Base-by-base conservation (phyloP, 2,329 filamentous ascomycete genomes). In the Dactylellina cionopaga region DNA sequence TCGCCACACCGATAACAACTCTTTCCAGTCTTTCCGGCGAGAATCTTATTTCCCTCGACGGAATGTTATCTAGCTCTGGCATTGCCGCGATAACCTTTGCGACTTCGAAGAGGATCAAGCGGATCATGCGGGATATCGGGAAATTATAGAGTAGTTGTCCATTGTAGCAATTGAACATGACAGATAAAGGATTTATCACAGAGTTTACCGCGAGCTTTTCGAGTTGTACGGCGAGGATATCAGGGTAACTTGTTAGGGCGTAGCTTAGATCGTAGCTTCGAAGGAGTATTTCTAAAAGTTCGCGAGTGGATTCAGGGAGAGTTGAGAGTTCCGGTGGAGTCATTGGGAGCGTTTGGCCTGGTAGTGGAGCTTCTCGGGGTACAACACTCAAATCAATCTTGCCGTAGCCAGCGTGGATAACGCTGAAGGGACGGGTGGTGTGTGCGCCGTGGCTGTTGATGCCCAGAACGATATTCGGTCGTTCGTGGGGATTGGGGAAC, bases 171-270 rank as follows among this genome's bases (percentile, higher is more conserved):
- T 96, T 90, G 55, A 96, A 85, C 6, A 96, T 82, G 1, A 91
- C 89, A 2, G 92, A 93, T 3, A 97, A 83, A 0, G 94, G 89
- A 75, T 96, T 93, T 60, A 96, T 87, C 25, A 95, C 84, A 49
- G 88, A 86, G 73, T 89, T 89, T 76, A 93, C 87, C 1, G 91
- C 88, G 35, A 97, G 83, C 47, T 89, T 89, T 47, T 94, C 90
- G 2, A 98, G 85, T 80, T 96, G 95, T 24, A 68, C 52, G 0
- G 63, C 56, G 17, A 76, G 69, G 15, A 76, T 69, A 31, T 77
- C 75, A 1, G 68, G 71, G 19, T 75, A 71, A 11, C 54, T 63
- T 15, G 49, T 62, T 3, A 74, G 24, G 1, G 54, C 52, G 19
- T 68, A 74, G 15, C 49, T 55, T 3, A 74, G 17, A 35, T 74